Conservation (phyloP, 2,329 filamentous ascomycete genomes). For the Venturia pyrina region DNA sequence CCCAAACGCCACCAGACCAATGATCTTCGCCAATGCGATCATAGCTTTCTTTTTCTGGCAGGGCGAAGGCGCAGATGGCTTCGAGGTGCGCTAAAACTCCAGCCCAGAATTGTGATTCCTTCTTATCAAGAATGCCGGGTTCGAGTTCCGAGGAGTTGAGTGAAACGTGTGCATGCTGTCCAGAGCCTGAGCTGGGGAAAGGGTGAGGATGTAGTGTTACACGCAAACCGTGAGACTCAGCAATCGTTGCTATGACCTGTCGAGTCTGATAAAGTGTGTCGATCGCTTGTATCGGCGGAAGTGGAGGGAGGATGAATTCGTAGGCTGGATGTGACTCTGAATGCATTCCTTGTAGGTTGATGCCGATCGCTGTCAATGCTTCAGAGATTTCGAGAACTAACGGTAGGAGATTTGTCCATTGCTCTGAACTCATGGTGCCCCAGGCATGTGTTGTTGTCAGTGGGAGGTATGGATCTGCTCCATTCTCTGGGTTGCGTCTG, state of each 20-base stretch:
- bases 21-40: constrained; percentile 55
- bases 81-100: constrained; percentile 57
- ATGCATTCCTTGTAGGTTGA: constrained; percentile 64
- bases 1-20: constrained; percentile 72
- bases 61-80: constrained; percentile 58
- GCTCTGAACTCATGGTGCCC: constrained; percentile 55
- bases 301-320: constrained; percentile 60
- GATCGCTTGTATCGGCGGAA: constrained; percentile 54
- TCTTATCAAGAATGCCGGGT: constrained; percentile 24
- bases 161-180: constrained; percentile 60
- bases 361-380: constrained; percentile 49
- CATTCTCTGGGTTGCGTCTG: constrained; percentile 30
- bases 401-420: constrained; percentile 45
- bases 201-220: constrained; percentile 70
- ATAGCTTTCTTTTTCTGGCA: constrained; percentile 58
- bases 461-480: constrained; percentile 31
- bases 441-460: constrained; percentile 59
- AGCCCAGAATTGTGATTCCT: constrained; percentile 56
- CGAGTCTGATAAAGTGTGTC: constrained; percentile 62
- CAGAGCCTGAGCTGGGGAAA: constrained; percentile 55
- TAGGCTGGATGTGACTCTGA: constrained; percentile 64
- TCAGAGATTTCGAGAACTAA: constrained; percentile 58
- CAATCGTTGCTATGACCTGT: constrained; percentile 57
- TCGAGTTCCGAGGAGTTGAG: constrained; percentile 34
- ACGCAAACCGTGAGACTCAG: constrained; percentile 50